Evolutionary conservation across 495 filamentous ascomycete genomes (phyloP).

Genomic region (Trichodelitschia bisporula): DNA sequence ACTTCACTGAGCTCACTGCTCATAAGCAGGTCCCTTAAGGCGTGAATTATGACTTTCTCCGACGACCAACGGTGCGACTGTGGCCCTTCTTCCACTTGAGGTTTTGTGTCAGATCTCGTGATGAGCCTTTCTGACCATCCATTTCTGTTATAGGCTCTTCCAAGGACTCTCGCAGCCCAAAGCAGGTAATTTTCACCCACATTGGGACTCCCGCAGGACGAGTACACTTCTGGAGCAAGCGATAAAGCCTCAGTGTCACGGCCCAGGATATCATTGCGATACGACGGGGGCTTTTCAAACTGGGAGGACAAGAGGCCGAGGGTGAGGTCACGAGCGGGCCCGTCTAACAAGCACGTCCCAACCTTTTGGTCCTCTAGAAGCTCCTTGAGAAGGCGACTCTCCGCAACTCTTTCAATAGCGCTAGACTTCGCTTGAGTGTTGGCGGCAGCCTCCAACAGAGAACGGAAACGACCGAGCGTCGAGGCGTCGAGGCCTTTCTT

Average conservation of each 20-base stretch:
- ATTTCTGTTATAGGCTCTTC: constrained; percentile 43
- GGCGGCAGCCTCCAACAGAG: background rate
- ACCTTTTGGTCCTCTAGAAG: constrained; percentile 47
- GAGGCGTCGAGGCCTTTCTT: no score
- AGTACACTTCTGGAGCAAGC: constrained; percentile 42
- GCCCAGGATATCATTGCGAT: constrained; percentile 33
- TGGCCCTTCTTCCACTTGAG: no score
- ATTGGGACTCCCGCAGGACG: constrained; percentile 35
- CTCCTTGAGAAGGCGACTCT: constrained; percentile 47
- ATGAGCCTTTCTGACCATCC: no score
- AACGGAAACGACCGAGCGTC: no score
- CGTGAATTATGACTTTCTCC: constrained; percentile 33
- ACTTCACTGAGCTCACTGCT: constrained; percentile 35
- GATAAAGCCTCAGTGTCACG: constrained; percentile 31
- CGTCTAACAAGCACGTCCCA: constrained; percentile 35
- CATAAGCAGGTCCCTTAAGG: constrained; percentile 42
- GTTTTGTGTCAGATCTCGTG: no score
- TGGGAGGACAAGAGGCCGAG: constrained; percentile 48
- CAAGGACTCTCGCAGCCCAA: constrained; percentile 69
- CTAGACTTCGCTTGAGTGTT: constrained; percentile 44
- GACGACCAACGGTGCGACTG: no score
- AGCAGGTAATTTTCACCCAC: constrained; percentile 44
- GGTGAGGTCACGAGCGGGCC: constrained; percentile 40
- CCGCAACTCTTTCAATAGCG: constrained; percentile 31
- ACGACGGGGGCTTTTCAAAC: constrained; percentile 33